A percentile compares a stretch with the other conserved stretches of the same genome.
Evolutionary conservation across 768 basidiomycete species (phyloP).

Genomic region (Megacollybia marginata): DNA sequence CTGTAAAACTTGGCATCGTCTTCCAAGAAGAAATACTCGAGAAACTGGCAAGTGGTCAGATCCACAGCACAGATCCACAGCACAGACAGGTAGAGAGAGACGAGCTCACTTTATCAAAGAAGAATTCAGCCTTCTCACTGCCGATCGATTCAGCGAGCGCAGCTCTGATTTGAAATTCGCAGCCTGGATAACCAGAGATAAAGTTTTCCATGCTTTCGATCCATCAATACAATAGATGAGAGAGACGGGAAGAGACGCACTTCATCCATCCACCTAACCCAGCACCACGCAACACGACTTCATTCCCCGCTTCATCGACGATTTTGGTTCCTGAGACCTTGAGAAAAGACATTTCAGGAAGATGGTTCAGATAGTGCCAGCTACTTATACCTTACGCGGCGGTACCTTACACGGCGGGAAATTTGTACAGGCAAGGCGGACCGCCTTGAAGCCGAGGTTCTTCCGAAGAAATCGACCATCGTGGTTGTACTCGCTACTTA

Average conservation of each 20-base stretch:
- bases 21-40: constrained; percentile 79
- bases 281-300: constrained; percentile 61
- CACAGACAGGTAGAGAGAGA: neutral
- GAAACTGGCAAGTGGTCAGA: constrained; percentile 39
- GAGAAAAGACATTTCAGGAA: constrained; percentile 38
- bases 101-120: constrained; percentile 69
- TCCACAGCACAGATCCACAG: neutral
- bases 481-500: no score
- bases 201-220: constrained; percentile 68
- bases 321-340: constrained; percentile 54
- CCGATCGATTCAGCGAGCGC: constrained; percentile 64
- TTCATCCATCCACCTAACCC: constrained; percentile 86
- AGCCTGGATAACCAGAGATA: constrained; percentile 73
- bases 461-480: no score
- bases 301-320: constrained; percentile 47
- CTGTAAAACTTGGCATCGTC: constrained; percentile 73
- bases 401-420: no score
- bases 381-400: no score
- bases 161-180: constrained; percentile 71
- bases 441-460: no score
- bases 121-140: constrained; percentile 59
- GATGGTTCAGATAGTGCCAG: no score
- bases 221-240: neutral
- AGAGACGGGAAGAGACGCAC: constrained; percentile 34
- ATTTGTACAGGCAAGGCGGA: no score